Conservation (phyloP, 352 stramenopile genomes). For the Globisporangium recalcitrans region DNA sequence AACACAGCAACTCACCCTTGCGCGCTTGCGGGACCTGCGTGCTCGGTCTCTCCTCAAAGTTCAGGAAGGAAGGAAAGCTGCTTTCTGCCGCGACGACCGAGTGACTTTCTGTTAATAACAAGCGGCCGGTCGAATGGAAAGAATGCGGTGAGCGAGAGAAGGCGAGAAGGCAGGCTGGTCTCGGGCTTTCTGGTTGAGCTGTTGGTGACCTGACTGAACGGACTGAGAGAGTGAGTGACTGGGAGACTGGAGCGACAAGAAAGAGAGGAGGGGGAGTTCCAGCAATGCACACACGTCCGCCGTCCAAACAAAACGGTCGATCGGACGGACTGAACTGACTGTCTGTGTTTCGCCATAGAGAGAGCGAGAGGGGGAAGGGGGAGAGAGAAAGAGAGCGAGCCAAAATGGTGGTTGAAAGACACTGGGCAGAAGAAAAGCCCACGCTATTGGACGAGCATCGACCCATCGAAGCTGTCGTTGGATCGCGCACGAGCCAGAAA, state of each 20-base stretch:
- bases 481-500: conserved; percentile 1
- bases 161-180: not conserved
- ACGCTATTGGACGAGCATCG: not conserved
- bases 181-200: not conserved
- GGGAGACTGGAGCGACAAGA: conserved; percentile 4
- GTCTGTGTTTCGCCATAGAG: conserved; percentile 6
- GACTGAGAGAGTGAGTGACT: conserved; percentile 7
- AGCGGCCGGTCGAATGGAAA: not conserved
- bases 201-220: not conserved
- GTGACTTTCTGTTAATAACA: conserved; percentile 8
- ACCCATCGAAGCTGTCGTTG: conserved; percentile 7
- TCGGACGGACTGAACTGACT: conserved; percentile 9
- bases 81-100: conserved; percentile 12
- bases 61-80: not conserved
- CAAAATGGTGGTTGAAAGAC: not conserved
- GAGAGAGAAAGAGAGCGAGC: not conserved
- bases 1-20: not conserved
- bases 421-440: not conserved
- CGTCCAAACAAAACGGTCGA: conserved; percentile 2
- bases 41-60: not conserved
- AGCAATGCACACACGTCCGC: conserved; percentile 4
- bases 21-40: not conserved
- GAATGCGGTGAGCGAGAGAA: conserved; percentile 4
- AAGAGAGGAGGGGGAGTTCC: conserved; percentile 6
- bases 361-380: conserved; percentile 3